A percentile compares a stretch with the other conserved stretches of the same genome.
Conservation (phyloP, 768 basidiomycete genomes). For the Tricholoma sp. region DNA sequence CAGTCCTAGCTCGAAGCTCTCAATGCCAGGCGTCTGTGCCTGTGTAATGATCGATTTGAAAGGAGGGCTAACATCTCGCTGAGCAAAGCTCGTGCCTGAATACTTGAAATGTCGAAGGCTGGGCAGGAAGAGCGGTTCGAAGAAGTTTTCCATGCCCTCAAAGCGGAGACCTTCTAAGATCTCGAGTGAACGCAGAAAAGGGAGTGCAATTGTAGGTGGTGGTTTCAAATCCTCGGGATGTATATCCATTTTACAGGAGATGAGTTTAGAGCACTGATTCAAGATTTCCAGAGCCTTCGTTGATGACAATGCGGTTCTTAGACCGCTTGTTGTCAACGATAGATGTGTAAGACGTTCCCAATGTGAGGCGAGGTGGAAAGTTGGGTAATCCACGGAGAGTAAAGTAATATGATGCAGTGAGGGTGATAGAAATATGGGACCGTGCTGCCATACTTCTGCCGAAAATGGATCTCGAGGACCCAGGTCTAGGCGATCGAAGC, state of each 20-base stretch:
- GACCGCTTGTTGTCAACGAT: not conserved
- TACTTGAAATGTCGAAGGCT: not conserved
- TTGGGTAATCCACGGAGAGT: not conserved
- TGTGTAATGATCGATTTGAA: not conserved
- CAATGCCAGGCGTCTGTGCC: not conserved
- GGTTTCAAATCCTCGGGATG: not conserved
- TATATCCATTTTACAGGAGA: not conserved
- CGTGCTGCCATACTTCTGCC: not conserved
- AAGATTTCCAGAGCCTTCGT: not conserved
- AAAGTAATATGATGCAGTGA: not conserved
- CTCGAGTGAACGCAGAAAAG: not conserved
- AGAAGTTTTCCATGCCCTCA: not conserved
- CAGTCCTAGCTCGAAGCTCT: not conserved
- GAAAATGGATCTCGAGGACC: not conserved
- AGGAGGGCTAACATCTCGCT: not conserved
- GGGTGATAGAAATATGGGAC: not conserved
- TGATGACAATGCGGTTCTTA: not conserved
- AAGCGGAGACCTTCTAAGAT: not conserved
- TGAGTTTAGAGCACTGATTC: not conserved
- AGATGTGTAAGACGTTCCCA: not conserved
- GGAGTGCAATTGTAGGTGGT: not conserved
- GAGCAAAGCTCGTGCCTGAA: not conserved
- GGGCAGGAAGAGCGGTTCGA: not conserved
- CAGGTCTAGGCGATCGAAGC: not conserved
- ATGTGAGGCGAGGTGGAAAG: not conserved